phyloP scores from a whole-genome alignment of 805 yeast genomes.

The Kluyveromyces wickerhamii region DNA sequence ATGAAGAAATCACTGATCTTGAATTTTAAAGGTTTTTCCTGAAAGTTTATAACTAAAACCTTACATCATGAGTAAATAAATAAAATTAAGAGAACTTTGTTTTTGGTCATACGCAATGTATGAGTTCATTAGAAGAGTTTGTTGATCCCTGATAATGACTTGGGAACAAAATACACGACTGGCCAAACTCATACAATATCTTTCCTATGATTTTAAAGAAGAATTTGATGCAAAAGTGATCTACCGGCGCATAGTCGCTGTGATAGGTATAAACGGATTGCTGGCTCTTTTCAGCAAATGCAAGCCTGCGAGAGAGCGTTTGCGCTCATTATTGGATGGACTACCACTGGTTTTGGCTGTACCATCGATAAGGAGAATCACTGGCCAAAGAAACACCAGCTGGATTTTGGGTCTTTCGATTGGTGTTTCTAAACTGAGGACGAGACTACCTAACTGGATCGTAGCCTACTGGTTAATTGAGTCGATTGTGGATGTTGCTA shows the following conservation, averaged over 20 bases:
- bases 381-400: conserved; percentile 1
- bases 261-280: conserved; percentile 1
- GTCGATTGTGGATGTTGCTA: not conserved
- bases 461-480: conserved; percentile 1
- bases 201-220: not conserved
- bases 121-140: no score
- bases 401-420: conserved; percentile 2
- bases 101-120: no score
- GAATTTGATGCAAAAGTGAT: conserved; percentile 1
- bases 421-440: conserved; percentile 1
- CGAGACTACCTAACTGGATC: conserved; percentile 1
- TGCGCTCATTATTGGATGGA: conserved; percentile 1
- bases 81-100: no score
- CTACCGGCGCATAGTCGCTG: conserved; percentile 1
- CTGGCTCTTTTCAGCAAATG: not conserved
- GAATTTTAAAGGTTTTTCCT: no score
- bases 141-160: no score
- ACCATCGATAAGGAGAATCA: not conserved
- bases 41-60: no score
- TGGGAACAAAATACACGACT: conserved; percentile 1
- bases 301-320: no score
- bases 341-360: not conserved
- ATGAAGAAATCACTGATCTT: no score
- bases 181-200: not conserved
- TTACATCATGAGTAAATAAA: no score